Base-by-base conservation (phyloP, 139 green algal species). In the Chlorella sorokiniana region DNA sequence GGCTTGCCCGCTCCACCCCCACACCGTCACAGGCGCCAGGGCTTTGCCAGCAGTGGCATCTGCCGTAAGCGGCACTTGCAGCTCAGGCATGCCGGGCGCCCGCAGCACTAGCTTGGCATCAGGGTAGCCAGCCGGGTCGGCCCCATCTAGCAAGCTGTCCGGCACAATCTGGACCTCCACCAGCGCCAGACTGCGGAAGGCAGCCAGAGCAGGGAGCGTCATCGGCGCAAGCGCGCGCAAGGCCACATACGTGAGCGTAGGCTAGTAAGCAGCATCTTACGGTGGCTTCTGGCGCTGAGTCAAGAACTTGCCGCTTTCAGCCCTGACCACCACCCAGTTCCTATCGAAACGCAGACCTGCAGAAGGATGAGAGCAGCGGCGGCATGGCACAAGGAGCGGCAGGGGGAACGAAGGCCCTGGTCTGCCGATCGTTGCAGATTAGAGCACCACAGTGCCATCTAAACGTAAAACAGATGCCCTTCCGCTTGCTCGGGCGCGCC, bases 1-100 rank as follows among this genome's bases (percentile, higher is more conserved):
- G 9, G 52, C 93, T 25, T 41, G 23, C 23, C 93, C 93, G 1
- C 48, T 88, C 92, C 92, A 96, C 40, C 93, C 91, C 90, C 92
- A 95, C 56, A 95, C 90, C 2, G 81, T 91, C 18, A 81, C 68
- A 4, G 65, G 45, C 0, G 67, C 16, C 22, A 45, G 22, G n/a
- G 42, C n/a, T 31, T 81, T 79, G 54, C 37, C 42, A 14, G 54
- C 37, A 2, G 45, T 29, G 37, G 67, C 44, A 33, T 8, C 14
- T 35, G 52, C n/a, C 0, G 38, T 54, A 4, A 77, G n/a, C 1
- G 41, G 65, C 37, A 83, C 78, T 68, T 52, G 56, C 25, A 87
- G 70, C 69, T 83, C 69, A 1, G 70, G 31, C 81, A 88, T 88
- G 69, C 75, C 76, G 23, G 86, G 85, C 10, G 76, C 81, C 4